phyloP scores from a whole-genome alignment of 305 asterid species.

The Caryopteris hybrid region DNA sequence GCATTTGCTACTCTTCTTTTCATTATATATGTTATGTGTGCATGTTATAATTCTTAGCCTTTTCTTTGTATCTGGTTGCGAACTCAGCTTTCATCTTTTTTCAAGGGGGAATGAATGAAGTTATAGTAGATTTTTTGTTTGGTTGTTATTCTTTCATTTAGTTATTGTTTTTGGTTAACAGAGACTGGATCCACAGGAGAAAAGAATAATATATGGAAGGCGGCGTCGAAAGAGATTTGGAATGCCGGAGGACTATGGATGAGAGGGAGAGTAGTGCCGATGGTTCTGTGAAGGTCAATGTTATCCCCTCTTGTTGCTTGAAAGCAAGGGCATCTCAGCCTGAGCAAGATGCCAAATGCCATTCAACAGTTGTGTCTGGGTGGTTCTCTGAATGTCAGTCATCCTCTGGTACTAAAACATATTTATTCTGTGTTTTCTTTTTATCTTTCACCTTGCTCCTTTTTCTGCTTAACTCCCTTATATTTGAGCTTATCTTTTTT shows the following conservation, averaged over 20 bases:
- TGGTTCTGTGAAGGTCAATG: conserved; percentile 32
- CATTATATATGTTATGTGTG: background rate
- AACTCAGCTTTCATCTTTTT: background rate
- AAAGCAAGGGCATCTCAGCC: conserved; percentile 69
- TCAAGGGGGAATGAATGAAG: background rate
- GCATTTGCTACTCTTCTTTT: background rate
- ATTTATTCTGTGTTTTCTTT: background rate
- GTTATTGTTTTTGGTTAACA: conserved; percentile 24
- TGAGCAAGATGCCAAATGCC: conserved; percentile 64
- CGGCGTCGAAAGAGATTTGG: conserved; percentile 69
- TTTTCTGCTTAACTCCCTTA: background rate
- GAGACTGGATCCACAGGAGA: conserved; percentile 86
- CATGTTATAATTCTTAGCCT: background rate
- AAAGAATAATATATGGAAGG: conserved; percentile 62
- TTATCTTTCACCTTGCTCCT: background rate
- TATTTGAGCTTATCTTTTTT: background rate
- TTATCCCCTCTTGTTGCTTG: conserved; percentile 82
- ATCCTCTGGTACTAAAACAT: conserved; percentile 40
- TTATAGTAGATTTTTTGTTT: too few species aligned
- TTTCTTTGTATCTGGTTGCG: background rate
- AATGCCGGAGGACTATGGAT: conserved; percentile 69
- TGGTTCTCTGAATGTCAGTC: conserved; percentile 69
- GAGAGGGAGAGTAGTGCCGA: conserved; percentile 69
- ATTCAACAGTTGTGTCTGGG: conserved; percentile 89
- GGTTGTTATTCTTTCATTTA: background rate